phyloP scores from a whole-genome alignment of 2,329 filamentous ascomycete species.

The Fusarium cicatricum region DNA sequence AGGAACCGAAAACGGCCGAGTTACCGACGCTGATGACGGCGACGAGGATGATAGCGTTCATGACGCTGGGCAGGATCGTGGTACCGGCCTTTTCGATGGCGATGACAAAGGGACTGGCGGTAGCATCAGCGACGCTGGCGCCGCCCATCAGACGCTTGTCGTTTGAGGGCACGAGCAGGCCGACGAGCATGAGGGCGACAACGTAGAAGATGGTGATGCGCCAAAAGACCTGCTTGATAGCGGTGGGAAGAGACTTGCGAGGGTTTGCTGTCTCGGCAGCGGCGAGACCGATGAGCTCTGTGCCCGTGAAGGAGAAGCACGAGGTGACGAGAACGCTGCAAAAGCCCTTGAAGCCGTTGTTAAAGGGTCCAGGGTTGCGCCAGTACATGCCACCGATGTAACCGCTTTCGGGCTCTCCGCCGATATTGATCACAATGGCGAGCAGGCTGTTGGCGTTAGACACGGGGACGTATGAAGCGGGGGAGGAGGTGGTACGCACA shows the following conservation, averaged over 20 bases:
- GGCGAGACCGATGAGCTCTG: constrained; percentile 78
- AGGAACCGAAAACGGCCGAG: constrained; percentile 89
- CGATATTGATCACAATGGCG: constrained; percentile 85
- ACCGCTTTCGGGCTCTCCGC: constrained; percentile 74
- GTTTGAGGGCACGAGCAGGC: constrained; percentile 80
- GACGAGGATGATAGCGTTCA: constrained; percentile 95
- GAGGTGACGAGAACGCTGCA: constrained; percentile 80
- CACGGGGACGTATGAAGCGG: fast-evolving
- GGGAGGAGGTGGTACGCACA: constrained; percentile 62
- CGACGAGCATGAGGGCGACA: constrained; percentile 81
- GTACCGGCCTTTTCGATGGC: constrained; percentile 88
- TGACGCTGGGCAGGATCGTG: constrained; percentile 79
- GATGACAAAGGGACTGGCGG: constrained; percentile 91
- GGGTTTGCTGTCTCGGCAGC: constrained; percentile 81
- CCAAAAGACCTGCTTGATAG: constrained; percentile 96
- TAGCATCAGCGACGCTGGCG: constrained; percentile 66
- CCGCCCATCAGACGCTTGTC: constrained; percentile 68
- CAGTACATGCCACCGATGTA: constrained; percentile 86
- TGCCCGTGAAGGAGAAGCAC: constrained; percentile 79
- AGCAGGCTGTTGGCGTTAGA: constrained; percentile 66
- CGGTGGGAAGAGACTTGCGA: constrained; percentile 81
- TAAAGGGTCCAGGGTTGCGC: constrained; percentile 80
- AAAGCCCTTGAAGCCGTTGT: constrained; percentile 83
- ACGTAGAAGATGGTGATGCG: constrained; percentile 91
- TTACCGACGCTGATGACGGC: constrained; percentile 92